Evolutionary conservation across 176 grass and related monocot genomes (phyloP).

Genomic region (Ensete glaucum): DNA sequence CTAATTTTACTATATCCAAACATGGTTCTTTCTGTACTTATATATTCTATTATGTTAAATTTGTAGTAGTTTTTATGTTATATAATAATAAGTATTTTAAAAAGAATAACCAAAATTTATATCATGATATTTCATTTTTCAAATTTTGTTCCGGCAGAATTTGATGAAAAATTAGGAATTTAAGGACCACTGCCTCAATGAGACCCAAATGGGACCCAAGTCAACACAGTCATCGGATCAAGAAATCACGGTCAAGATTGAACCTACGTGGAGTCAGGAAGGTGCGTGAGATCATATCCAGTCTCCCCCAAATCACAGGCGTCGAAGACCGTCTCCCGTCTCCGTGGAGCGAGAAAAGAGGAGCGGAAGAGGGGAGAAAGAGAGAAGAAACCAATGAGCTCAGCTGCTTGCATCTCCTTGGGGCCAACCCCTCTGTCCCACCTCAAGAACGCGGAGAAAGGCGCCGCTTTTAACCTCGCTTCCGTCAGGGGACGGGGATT

Average conservation of each 20-base stretch:
- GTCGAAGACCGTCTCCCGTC: no score
- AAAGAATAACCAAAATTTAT: no score
- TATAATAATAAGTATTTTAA: no score
- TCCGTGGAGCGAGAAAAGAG: background rate
- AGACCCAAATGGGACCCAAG: background rate
- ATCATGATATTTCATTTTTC: no score
- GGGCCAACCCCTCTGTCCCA: background rate
- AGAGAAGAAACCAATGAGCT: constrained; percentile 3
- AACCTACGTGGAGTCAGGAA: background rate
- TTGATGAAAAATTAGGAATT: no score
- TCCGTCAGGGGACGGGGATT: background rate
- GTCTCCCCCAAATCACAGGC: background rate
- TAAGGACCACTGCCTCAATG: no score
- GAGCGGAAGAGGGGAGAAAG: background rate
- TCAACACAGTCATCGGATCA: background rate
- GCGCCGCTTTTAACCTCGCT: background rate
- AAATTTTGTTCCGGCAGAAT: no score
- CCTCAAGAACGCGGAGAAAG: background rate
- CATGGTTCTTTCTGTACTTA: no score
- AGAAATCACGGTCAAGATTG: background rate
- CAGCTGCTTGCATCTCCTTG: background rate
- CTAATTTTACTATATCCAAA: no score
- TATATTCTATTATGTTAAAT: no score
- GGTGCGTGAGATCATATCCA: background rate
- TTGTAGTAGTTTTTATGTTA: no score